A percentile compares a stretch with the other conserved stretches of the same genome.
Conservation (phyloP, 768 basidiomycete species). For the Amylocystis lapponica region DNA sequence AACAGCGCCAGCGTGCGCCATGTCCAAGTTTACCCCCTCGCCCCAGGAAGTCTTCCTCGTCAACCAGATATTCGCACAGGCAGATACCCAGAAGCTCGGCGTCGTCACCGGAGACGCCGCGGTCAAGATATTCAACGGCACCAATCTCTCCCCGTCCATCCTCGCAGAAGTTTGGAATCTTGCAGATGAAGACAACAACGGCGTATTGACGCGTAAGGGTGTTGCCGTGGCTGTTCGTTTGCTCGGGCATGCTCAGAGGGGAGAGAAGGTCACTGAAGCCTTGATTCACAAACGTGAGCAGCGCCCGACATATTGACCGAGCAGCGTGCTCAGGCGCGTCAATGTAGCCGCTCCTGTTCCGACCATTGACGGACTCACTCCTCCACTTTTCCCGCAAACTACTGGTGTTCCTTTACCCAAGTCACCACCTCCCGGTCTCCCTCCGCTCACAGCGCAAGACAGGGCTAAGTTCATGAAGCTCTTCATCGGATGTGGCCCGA, state of each 20-base stretch:
- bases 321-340: constrained; percentile 7
- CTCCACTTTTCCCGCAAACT: constrained; percentile 47
- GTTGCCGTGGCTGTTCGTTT: constrained; percentile 86
- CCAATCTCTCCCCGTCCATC: constrained; percentile 68
- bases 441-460: constrained; percentile 73
- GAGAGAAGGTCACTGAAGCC: constrained; percentile 58
- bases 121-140: constrained; percentile 77
- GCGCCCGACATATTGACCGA: constrained; percentile 1
- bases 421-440: constrained; percentile 53
- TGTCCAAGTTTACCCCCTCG: constrained; percentile 44
- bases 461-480: constrained; percentile 76
- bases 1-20: constrained; percentile 14
- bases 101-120: constrained; percentile 89
- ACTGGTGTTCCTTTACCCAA: constrained; percentile 45
- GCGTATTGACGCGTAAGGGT: constrained; percentile 83
- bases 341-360: constrained; percentile 75
- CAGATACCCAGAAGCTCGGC: constrained; percentile 75
- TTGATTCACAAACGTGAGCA: constrained; percentile 67
- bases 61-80: constrained; percentile 63
- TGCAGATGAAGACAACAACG: constrained; percentile 91
- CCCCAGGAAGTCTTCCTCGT: constrained; percentile 52
- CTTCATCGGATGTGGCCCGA: constrained; percentile 67
- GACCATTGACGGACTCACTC: constrained; percentile 64
- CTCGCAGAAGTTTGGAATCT: constrained; percentile 94
- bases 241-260: constrained; percentile 90